Percentiles rank a stretch among this genome's conserved stretches.
These are phyloP conservation scores for Coleophoma eucalyptorum DNA, from an alignment of 2,329 filamentous ascomycete species.

Conservation along the genomic window DNA sequence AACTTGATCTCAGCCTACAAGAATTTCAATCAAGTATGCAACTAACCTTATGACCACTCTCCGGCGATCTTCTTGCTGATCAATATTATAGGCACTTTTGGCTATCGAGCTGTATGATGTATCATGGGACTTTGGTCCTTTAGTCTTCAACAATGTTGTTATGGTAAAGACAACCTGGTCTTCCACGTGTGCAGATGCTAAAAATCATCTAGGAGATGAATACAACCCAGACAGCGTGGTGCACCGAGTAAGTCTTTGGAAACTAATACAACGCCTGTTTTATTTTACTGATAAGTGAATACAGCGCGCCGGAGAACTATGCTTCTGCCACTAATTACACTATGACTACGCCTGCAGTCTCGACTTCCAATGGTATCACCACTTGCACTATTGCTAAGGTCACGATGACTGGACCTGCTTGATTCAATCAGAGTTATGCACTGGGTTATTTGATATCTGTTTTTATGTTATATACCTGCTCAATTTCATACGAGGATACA, in stretches of 20 bases:
- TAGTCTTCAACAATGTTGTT: slow-evolving; percentile 24
- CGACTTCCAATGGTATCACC: slow-evolving; percentile 27
- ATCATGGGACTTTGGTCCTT: slow-evolving; percentile 34
- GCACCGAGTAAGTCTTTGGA: slow-evolving; percentile 15
- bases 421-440: no score
- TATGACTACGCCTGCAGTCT: slow-evolving; percentile 28
- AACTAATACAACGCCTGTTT: neutral
- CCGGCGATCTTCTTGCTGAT: neutral
- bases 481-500: no score
- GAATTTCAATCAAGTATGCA: slow-evolving; percentile 31
- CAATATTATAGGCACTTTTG: slow-evolving; percentile 24
- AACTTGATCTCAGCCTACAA: slow-evolving; percentile 19
- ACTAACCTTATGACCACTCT: neutral
- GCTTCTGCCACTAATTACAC: slow-evolving; percentile 31
- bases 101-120: slow-evolving; percentile 35
- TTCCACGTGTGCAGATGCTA: neutral
- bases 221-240: slow-evolving; percentile 13
- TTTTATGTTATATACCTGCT: no score
- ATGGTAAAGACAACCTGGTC: slow-evolving; percentile 10
- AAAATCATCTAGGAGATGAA: slow-evolving; percentile 17
- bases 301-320: slow-evolving; percentile 33
- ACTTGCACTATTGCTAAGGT: slow-evolving; percentile 12
- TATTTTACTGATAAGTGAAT: neutral
- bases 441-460: no score
- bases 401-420: slow-evolving; percentile 8